Conservation (phyloP, 129 eudicot species). For the Apium graveolens region DNA sequence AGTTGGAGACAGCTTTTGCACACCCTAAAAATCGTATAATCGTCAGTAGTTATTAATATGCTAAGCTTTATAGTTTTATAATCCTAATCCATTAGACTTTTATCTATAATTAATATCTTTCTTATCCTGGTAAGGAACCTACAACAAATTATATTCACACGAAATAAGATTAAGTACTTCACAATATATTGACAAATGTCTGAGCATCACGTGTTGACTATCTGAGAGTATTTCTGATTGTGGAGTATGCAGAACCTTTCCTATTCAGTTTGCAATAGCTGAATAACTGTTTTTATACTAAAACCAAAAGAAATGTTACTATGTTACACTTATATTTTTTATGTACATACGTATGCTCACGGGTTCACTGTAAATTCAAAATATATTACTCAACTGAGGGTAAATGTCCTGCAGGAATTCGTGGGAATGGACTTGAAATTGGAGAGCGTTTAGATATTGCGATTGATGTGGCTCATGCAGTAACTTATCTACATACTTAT, state of each 20-base stretch:
- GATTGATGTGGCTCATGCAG: constrained; percentile 81
- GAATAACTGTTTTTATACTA: not conserved
- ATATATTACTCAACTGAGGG: not conserved
- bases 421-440: constrained; percentile 55
- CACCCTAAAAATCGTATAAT: not conserved
- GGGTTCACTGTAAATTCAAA: not conserved
- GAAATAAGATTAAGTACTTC: not conserved
- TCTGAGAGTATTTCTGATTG: not conserved
- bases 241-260: not conserved
- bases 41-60: not conserved
- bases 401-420: constrained; percentile 34
- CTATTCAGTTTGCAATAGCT: not conserved
- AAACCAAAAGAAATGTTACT: not conserved
- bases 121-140: not conserved
- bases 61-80: not conserved
- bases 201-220: not conserved
- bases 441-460: constrained; percentile 70
- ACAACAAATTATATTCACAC: not conserved
- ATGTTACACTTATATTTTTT: not conserved
- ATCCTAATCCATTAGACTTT: not conserved
- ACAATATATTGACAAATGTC: not conserved
- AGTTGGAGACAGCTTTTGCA: not conserved
- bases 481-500: constrained; percentile 71
- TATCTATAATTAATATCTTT: not conserved
- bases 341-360: not conserved